phyloP scores from a whole-genome alignment of 768 basidiomycete species.

The Cystobasidium ongulense region DNA sequence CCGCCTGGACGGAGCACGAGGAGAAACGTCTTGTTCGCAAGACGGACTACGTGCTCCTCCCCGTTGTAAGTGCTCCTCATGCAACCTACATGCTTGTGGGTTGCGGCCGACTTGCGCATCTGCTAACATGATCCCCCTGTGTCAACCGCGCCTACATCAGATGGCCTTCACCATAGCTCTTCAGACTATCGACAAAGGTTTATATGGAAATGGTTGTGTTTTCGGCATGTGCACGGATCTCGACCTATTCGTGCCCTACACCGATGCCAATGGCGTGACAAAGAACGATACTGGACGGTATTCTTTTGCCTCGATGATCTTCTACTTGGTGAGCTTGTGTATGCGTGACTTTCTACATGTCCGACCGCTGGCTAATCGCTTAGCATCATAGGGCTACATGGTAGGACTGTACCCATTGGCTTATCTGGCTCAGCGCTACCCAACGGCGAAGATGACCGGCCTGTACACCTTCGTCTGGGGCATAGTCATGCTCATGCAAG shows the following conservation, averaged over 20 bases:
- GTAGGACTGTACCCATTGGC: constrained; percentile 1
- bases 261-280: background rate
- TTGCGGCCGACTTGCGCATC: too few species aligned
- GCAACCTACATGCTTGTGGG: too few species aligned
- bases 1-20: background rate
- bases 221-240: constrained; percentile 12
- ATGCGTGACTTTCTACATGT: background rate
- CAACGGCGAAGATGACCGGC: constrained; percentile 4
- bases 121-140: too few species aligned
- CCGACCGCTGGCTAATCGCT: background rate
- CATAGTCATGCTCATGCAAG: background rate
- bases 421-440: background rate
- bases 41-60: background rate
- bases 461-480: constrained; percentile 13
- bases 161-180: constrained; percentile 9
- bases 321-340: background rate
- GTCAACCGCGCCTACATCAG: background rate
- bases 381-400: background rate
- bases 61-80: background rate
- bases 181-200: constrained; percentile 8
- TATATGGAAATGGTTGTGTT: constrained; percentile 9
- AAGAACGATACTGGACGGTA: background rate
- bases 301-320: constrained; percentile 4
- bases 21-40: background rate
- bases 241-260: background rate